Evolutionary conservation across 768 basidiomycete genomes (phyloP).

Genomic region (Austroboletus eburneus): DNA sequence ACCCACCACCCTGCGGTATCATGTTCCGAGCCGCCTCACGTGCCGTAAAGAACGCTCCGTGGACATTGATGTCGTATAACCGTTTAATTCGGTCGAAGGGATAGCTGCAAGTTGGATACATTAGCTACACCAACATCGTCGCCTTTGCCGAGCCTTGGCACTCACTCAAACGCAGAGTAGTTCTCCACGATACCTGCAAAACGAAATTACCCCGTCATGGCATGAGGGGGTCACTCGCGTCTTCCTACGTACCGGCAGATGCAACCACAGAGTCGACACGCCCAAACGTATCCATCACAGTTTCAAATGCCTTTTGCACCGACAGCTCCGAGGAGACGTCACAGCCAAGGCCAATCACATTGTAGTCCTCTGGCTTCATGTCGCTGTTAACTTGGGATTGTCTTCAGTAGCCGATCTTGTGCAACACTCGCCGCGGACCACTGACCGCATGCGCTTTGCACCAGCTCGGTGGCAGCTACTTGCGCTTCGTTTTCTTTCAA

Average conservation of each 20-base stretch:
- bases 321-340: slow-evolving; percentile 82
- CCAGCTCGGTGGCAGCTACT: slow-evolving; percentile 65
- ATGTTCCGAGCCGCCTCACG: slow-evolving; percentile 91
- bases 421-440: slow-evolving; percentile 17
- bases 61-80: slow-evolving; percentile 90
- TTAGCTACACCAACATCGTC: slow-evolving; percentile 11
- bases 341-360: slow-evolving; percentile 74
- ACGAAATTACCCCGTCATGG: slow-evolving; percentile 5
- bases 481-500: slow-evolving; percentile 67
- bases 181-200: slow-evolving; percentile 81
- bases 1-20: slow-evolving; percentile 76
- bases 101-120: slow-evolving; percentile 47
- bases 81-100: slow-evolving; percentile 81
- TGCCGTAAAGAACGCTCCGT: slow-evolving; percentile 94
- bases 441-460: slow-evolving; percentile 48
- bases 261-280: slow-evolving; percentile 81
- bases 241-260: slow-evolving; percentile 63
- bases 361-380: slow-evolving; percentile 50
- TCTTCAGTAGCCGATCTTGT: slow-evolving; percentile 27
- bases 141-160: slow-evolving; percentile 19
- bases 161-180: slow-evolving; percentile 79
- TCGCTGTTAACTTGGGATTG: slow-evolving; percentile 49
- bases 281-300: slow-evolving; percentile 61
- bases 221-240: slow-evolving; percentile 6
- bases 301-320: slow-evolving; percentile 68